Evolutionary conservation across 2,329 filamentous ascomycete genomes (phyloP), one percentile per base, ranked within the genome.

Genomic region (Apiospora hydei): DNA sequence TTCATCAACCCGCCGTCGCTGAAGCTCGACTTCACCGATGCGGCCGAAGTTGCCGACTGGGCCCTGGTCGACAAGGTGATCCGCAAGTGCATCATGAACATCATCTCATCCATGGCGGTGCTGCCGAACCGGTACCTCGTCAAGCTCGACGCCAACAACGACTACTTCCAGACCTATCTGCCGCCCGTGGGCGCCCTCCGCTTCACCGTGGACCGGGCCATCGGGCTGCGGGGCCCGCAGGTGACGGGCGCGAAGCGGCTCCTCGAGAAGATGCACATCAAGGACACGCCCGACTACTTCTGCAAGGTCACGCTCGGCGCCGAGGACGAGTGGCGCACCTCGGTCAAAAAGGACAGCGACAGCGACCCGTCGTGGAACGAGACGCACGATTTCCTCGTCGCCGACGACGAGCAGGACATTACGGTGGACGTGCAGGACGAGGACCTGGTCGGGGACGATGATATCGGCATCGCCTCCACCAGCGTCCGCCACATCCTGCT

Each of bases 41-140:
- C 73, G 13, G 69, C 71, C 51, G 64, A 72, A 49, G 67, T 76
- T 66, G 70, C 74, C 11, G 68, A 75, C 68, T 69, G 70, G 18
- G 72, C 69, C n/a, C 43, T 75, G 14, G 71, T 77, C 16, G 72
- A 84, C 70, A 82, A 81, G 11, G 78, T 81, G 5, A 81, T 87
- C n/a, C 84, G 84, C 67, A 85, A 85, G 57, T 80, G 83, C 16
- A 83, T 86, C 24, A 78, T 85, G 10, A 77, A 78, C 75, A 83
- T 86, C 75, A 84, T 87, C 71, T 77, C 78, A 14, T 80, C 81
- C 72, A 85, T 87, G 83, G 81, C 81, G 6, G 84, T 85, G 5
- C 82, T 87, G 14, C 85, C 85, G 11, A 87, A 87, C 76, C 85
- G 85, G 67, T 85, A 82, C 78, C 81, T 86, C 16, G 82, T 86